Evolutionary conservation across 2,329 filamentous ascomycete species (phyloP).

Genomic region (Trichoderma afroharzianum): DNA sequence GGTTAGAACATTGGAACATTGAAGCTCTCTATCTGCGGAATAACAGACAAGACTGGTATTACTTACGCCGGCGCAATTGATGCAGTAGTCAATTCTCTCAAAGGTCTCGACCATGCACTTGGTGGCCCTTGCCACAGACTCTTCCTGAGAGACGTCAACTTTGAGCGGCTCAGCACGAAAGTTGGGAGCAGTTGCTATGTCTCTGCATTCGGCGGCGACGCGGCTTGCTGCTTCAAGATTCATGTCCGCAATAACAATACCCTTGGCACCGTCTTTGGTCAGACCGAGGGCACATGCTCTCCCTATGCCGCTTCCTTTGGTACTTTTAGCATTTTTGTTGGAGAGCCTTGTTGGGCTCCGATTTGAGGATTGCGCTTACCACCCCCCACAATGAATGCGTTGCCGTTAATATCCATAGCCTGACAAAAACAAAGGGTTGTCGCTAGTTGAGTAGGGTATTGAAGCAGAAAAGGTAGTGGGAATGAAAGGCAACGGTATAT

Average conservation of each 20-base stretch:
- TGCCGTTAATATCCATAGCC: conserved; percentile 5
- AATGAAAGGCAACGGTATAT: too few species aligned
- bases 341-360: too few species aligned
- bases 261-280: conserved; percentile 19
- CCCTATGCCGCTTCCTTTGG: conserved; percentile 23
- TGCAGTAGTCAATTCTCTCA: conserved; percentile 22
- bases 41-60: neutral
- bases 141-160: conserved; percentile 18
- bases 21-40: neutral
- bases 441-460: too few species aligned
- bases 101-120: conserved; percentile 11
- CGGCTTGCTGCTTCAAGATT: conserved; percentile 14
- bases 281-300: conserved; percentile 16
- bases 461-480: too few species aligned
- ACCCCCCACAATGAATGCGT: conserved; percentile 1
- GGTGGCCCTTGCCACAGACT: conserved; percentile 13
- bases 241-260: conserved; percentile 19
- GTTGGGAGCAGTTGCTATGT: conserved; percentile 14
- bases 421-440: too few species aligned
- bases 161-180: conserved; percentile 10
- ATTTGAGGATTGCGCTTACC: neutral
- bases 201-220: conserved; percentile 6
- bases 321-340: neutral
- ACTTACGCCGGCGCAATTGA: conserved; percentile 20
- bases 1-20: neutral